Conservation (phyloP, 352 stramenopile genomes). For the Globisporangium okanoganense region DNA sequence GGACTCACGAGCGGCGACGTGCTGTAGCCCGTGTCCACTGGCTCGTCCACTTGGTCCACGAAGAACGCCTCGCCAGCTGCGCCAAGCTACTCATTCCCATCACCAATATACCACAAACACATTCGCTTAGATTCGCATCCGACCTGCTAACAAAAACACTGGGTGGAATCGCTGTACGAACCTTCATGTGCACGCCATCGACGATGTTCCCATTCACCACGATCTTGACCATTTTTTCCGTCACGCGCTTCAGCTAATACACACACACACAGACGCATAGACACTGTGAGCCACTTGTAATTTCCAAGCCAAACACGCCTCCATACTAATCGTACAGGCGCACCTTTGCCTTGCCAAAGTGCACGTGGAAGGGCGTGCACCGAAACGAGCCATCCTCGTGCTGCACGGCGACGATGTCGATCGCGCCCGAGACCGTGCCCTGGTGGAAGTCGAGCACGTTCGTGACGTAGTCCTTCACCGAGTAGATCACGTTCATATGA, state of each 20-base stretch:
- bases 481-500: constrained; percentile 89
- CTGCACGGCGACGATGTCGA: constrained; percentile 82
- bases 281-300: background rate
- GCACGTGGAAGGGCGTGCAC: constrained; percentile 81
- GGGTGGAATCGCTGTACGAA: constrained; percentile 16
- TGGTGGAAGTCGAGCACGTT: constrained; percentile 73
- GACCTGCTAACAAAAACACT: background rate
- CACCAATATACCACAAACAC: no score
- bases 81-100: constrained; percentile 29
- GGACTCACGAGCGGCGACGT: constrained; percentile 62
- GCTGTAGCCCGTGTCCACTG: constrained; percentile 58
- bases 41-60: constrained; percentile 53
- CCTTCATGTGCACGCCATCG: constrained; percentile 69
- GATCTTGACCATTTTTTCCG: constrained; percentile 47
- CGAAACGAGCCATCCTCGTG: constrained; percentile 53
- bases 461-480: constrained; percentile 84
- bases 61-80: constrained; percentile 75
- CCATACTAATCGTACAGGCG: background rate
- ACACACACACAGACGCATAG: background rate
- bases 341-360: constrained; percentile 64
- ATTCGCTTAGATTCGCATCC: background rate
- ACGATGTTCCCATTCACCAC: constrained; percentile 60
- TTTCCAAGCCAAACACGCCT: no score
- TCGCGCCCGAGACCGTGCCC: constrained; percentile 58
- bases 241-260: constrained; percentile 24